phyloP scores from a whole-genome alignment of 768 basidiomycete species.

The Thelephora ganbajun region DNA sequence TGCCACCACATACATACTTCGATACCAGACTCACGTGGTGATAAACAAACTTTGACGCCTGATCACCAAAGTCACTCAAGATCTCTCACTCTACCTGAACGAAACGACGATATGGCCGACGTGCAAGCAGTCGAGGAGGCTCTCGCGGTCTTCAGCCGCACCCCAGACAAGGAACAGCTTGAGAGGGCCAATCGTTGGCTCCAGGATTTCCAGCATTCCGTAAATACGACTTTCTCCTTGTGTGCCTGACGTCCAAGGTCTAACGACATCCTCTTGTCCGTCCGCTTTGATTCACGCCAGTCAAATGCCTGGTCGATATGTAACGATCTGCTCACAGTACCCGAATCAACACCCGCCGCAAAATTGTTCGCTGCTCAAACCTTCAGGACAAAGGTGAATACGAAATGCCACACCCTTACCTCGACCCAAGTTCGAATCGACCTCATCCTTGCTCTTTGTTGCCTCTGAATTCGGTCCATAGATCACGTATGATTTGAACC shows the following conservation, averaged over 20 bases:
- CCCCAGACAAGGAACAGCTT: conserved; percentile 72
- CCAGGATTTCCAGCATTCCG: conserved; percentile 98
- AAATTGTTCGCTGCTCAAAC: conserved; percentile 96
- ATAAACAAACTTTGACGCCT: not conserved
- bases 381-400: conserved; percentile 78
- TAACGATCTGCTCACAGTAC: conserved; percentile 75
- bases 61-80: not conserved
- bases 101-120: conserved; percentile 36
- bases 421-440: not conserved
- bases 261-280: conserved; percentile 34
- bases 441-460: not conserved
- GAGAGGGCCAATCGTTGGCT: conserved; percentile 90
- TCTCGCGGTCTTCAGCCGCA: conserved; percentile 64
- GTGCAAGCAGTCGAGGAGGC: conserved; percentile 64
- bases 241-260: conserved; percentile 33
- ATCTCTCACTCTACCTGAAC: not conserved
- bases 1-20: no score
- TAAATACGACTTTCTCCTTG: conserved; percentile 71
- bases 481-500: conserved; percentile 91
- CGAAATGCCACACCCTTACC: conserved; percentile 1
- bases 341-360: conserved; percentile 64
- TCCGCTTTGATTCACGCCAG: conserved; percentile 50
- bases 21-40: no score
- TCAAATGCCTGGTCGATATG: conserved; percentile 94
- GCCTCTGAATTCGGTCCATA: conserved; percentile 23